These are phyloP conservation scores for Daldinia eschscholtzii DNA, from an alignment of 2,329 filamentous ascomycete genomes.

Conservation along the genomic window DNA sequence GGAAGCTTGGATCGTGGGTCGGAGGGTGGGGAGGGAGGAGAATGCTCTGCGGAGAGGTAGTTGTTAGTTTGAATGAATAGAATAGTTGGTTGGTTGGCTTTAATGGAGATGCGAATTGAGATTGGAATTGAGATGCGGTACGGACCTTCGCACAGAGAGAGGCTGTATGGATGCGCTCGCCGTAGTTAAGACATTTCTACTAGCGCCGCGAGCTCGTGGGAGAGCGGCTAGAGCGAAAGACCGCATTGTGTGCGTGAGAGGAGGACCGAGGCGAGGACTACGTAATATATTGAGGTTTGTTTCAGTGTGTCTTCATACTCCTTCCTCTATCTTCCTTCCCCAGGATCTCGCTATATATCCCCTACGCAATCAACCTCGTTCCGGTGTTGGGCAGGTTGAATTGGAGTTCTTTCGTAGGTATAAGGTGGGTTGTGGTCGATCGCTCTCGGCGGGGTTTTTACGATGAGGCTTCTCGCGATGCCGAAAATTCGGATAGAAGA, in stretches of 20 bases:
- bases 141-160: slow-evolving; percentile 34
- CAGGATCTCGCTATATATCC: neutral
- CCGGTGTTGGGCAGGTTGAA: neutral
- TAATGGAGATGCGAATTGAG: neutral
- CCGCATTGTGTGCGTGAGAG: slow-evolving; percentile 30
- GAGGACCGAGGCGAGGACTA: neutral
- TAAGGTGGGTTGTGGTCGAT: slow-evolving; percentile 6
- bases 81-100: neutral
- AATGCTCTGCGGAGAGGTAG: slow-evolving; percentile 55
- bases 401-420: neutral
- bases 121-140: neutral
- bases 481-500: slow-evolving; percentile 33
- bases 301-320: slow-evolving; percentile 22
- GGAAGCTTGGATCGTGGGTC: slow-evolving; percentile 58
- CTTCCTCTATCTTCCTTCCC: slow-evolving; percentile 5
- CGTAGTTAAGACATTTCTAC: slow-evolving; percentile 6
- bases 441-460: slow-evolving; percentile 16
- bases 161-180: slow-evolving; percentile 18
- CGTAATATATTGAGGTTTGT: neutral
- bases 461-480: slow-evolving; percentile 21
- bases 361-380: neutral
- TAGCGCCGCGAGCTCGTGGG: slow-evolving; percentile 25
- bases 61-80: slow-evolving; percentile 12
- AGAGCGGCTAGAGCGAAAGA: slow-evolving; percentile 39
- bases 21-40: slow-evolving; percentile 64